Conservation (phyloP, 1,139 yeast genomes). For the Pneumocystis canis region DNA sequence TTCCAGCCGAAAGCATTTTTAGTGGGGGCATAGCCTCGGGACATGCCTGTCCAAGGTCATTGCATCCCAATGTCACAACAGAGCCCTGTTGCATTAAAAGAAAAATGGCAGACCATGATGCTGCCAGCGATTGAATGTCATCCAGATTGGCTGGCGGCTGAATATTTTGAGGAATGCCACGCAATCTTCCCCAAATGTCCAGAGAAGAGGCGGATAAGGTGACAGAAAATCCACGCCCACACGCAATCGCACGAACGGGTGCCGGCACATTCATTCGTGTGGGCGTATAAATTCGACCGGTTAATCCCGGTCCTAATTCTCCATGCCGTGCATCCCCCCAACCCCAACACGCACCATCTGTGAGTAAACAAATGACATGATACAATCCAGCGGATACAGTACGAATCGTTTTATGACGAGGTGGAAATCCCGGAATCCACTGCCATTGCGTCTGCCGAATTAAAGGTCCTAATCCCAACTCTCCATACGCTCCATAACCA, state of each 20-base stretch:
- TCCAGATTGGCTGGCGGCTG: neutral
- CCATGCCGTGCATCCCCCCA: slow-evolving; percentile 80
- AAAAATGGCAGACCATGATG: slow-evolving; percentile 69
- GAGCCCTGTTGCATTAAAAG: slow-evolving; percentile 20
- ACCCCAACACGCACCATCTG: slow-evolving; percentile 40
- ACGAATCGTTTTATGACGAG: slow-evolving; percentile 18
- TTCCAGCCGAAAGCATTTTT: slow-evolving; percentile 40
- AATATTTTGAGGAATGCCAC: neutral
- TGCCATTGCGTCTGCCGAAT: neutral
- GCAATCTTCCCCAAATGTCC: neutral
- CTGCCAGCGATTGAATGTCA: slow-evolving; percentile 17
- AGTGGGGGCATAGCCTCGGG: slow-evolving; percentile 19
- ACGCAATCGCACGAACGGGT: neutral
- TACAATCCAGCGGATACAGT: too few species aligned
- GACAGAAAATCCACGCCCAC: neutral
- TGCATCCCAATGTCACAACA: slow-evolving; percentile 50
- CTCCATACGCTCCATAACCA: slow-evolving; percentile 62
- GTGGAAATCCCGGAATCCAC: slow-evolving; percentile 16
- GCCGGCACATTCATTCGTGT: neutral
- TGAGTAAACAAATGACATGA: slow-evolving; percentile 38
- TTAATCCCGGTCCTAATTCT: slow-evolving; percentile 33
- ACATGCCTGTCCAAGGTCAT: slow-evolving; percentile 56
- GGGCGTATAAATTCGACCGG: neutral
- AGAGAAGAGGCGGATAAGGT: neutral
- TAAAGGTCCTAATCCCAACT: slow-evolving; percentile 44